These are phyloP conservation scores for Bauhinia variegata DNA, from an alignment of 306 rosid species.

Conservation along the genomic window DNA sequence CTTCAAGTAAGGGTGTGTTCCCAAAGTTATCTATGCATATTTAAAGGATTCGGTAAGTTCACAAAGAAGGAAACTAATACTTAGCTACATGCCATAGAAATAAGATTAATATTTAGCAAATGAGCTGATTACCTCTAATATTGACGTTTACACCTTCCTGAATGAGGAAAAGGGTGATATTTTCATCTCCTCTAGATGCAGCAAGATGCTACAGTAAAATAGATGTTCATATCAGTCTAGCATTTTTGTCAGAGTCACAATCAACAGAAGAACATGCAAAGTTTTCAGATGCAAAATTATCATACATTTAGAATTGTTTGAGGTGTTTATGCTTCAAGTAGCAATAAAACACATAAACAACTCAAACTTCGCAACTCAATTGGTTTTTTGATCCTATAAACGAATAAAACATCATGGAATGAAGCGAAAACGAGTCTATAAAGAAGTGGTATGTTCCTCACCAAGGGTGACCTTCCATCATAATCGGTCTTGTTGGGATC, in stretches of 20 bases:
- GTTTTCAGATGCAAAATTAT: not conserved
- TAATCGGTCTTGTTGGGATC: constrained; percentile 90
- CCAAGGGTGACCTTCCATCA: constrained; percentile 98
- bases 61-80: constrained; percentile 5
- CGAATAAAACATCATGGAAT: constrained; percentile 13
- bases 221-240: constrained; percentile 35
- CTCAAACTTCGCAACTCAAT: not conserved
- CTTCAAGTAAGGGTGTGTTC: constrained; percentile 86
- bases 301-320: not conserved
- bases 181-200: constrained; percentile 86
- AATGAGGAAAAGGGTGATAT: constrained; percentile 67
- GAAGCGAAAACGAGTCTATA: constrained; percentile 6
- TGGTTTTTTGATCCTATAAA: not conserved
- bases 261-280: not conserved
- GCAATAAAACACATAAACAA: too few species aligned
- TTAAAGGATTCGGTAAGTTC: not conserved
- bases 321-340: too few species aligned
- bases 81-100: not conserved
- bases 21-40: constrained; percentile 73
- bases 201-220: constrained; percentile 82
- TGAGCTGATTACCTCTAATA: constrained; percentile 52
- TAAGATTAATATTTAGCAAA: not conserved
- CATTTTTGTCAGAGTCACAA: constrained; percentile 11
- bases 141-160: constrained; percentile 69
- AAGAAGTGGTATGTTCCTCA: constrained; percentile 42